These are phyloP conservation scores for Wickerhamomyces sp. DNA, from an alignment of 1,139 yeast genomes.

Conservation along the genomic window DNA sequence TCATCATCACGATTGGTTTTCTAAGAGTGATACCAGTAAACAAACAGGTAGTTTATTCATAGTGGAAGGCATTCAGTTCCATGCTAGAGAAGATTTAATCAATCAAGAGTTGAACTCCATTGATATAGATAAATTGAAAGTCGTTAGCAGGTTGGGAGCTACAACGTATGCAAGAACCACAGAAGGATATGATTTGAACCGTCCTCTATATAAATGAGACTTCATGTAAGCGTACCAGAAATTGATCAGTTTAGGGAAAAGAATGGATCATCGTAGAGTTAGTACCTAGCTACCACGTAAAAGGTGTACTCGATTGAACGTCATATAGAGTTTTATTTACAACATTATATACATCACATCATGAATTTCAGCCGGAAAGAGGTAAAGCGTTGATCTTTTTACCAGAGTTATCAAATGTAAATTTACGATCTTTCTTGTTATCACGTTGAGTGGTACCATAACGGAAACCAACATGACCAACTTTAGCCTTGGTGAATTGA, in stretches of 20 bases:
- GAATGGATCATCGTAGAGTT: no score
- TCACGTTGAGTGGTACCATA: constrained; percentile 92
- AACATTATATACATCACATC: no score
- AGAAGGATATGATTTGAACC: constrained; percentile 14
- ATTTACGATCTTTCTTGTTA: constrained; percentile 76
- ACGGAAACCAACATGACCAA: constrained; percentile 84
- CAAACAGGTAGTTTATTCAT: constrained; percentile 38
- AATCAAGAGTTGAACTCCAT: constrained; percentile 36
- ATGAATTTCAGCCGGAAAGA: constrained; percentile 22
- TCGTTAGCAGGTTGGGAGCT: constrained; percentile 56
- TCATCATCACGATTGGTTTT: constrained; percentile 40
- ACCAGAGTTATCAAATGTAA: constrained; percentile 73
- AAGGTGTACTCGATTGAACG: no score
- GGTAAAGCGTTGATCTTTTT: constrained; percentile 40
- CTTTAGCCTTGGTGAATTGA: constrained; percentile 70
- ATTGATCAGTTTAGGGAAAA: no score
- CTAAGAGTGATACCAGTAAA: constrained; percentile 33
- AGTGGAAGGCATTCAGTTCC: constrained; percentile 54
- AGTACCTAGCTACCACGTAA: no score
- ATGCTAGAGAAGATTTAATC: constrained; percentile 49
- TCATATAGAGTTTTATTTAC: no score
- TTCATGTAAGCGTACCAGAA: no score
- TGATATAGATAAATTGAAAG: constrained; percentile 45
- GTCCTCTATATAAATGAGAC: not conserved
- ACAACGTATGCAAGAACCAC: constrained; percentile 41